A percentile compares a stretch with the other conserved stretches of the same genome.
These are phyloP conservation scores for Neoarthrinium moseri DNA, from an alignment of 2,329 filamentous ascomycete species.

Conservation along the genomic window DNA sequence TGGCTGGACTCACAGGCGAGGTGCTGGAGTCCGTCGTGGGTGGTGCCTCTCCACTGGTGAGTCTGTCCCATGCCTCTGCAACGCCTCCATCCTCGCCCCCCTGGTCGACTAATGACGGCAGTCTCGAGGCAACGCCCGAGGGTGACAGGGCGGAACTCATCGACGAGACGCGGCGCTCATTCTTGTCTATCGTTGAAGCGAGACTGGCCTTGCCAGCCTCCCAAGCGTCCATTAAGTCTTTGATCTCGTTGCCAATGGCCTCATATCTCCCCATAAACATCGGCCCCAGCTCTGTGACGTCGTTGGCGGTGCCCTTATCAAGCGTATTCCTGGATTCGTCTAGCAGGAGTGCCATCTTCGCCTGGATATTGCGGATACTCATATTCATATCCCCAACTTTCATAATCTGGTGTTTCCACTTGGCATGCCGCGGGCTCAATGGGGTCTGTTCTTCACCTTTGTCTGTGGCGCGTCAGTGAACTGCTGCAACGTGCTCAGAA, in stretches of 20 bases:
- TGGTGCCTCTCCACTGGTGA: slow-evolving; percentile 68
- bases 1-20: slow-evolving; percentile 48
- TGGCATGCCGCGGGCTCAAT: slow-evolving; percentile 73
- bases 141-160: slow-evolving; percentile 61
- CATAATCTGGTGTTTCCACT: slow-evolving; percentile 81
- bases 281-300: slow-evolving; percentile 73
- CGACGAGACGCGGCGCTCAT: slow-evolving; percentile 68
- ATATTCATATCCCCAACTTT: slow-evolving; percentile 87
- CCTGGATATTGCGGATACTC: slow-evolving; percentile 87
- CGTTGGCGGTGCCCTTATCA: slow-evolving; percentile 70
- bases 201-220: slow-evolving; percentile 83
- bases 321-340: slow-evolving; percentile 84
- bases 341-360: slow-evolving; percentile 86
- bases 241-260: slow-evolving; percentile 85
- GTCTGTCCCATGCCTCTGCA: slow-evolving; percentile 70
- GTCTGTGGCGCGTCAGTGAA: neutral
- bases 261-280: slow-evolving; percentile 89
- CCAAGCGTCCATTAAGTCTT: slow-evolving; percentile 79
- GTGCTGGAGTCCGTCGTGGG: slow-evolving; percentile 49
- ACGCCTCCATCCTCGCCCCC: slow-evolving; percentile 44
- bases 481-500: neutral
- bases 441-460: slow-evolving; percentile 30
- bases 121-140: slow-evolving; percentile 61
- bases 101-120: slow-evolving; percentile 44
- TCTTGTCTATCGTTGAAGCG: slow-evolving; percentile 76